These are phyloP conservation scores for Blakeslea trispora DNA, from an alignment of 371 early-diverging fungal species.

Conservation along the genomic window DNA sequence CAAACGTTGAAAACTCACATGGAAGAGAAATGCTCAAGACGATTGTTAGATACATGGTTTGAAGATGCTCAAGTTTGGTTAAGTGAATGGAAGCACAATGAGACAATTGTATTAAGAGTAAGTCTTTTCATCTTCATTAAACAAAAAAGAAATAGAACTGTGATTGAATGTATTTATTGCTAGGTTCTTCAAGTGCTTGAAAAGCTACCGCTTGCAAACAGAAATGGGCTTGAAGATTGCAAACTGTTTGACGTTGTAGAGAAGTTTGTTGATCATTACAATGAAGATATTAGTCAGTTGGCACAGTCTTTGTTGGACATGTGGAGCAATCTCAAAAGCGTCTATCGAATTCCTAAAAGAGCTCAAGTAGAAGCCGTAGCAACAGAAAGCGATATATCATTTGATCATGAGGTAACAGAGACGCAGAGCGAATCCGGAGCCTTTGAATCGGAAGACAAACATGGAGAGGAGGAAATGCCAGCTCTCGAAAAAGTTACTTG, in stretches of 20 bases:
- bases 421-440: neutral
- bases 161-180: neutral
- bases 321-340: slow-evolving; percentile 55
- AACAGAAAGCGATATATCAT: neutral
- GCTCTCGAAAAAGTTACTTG: too few species aligned
- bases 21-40: slow-evolving; percentile 44
- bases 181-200: slow-evolving; percentile 47
- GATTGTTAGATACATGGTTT: slow-evolving; percentile 50
- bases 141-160: neutral
- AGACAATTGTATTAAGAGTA: slow-evolving; percentile 42
- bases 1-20: slow-evolving; percentile 26
- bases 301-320: slow-evolving; percentile 42
- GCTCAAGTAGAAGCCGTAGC: slow-evolving; percentile 1
- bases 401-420: neutral
- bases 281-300: slow-evolving; percentile 41
- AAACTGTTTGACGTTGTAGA: slow-evolving; percentile 53
- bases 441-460: neutral
- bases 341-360: slow-evolving; percentile 60
- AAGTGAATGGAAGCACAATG: slow-evolving; percentile 49
- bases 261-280: slow-evolving; percentile 42
- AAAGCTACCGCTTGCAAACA: slow-evolving; percentile 61
- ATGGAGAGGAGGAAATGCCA: too few species aligned
- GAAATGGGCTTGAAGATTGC: slow-evolving; percentile 70
- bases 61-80: slow-evolving; percentile 55
- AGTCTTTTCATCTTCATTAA: neutral